Evolutionary conservation across 2,329 filamentous ascomycete genomes (phyloP).

Genomic region (Microcyclospora pomicola): DNA sequence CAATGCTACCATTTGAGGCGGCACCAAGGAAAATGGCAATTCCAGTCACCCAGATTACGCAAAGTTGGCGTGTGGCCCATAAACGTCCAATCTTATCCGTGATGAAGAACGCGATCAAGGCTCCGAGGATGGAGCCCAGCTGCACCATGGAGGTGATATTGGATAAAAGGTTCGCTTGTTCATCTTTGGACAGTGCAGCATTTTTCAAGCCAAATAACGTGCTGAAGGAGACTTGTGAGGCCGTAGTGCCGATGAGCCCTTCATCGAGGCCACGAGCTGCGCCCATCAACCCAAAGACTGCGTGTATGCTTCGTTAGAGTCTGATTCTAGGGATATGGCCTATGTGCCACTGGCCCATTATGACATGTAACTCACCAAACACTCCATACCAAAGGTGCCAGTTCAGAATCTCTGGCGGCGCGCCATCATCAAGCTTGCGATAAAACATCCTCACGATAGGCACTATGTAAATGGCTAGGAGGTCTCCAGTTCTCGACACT

Average conservation of each 20-base stretch:
- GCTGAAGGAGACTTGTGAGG: slow-evolving; percentile 53
- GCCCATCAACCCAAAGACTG: slow-evolving; percentile 44
- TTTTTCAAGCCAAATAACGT: slow-evolving; percentile 42
- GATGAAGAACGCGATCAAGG: slow-evolving; percentile 40
- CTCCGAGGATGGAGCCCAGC: slow-evolving; percentile 59
- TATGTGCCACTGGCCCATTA: neutral
- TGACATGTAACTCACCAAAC: slow-evolving; percentile 23
- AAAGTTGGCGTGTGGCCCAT: slow-evolving; percentile 18
- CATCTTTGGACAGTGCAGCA: slow-evolving; percentile 37
- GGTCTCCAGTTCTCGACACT: neutral
- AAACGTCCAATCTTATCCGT: slow-evolving; percentile 20
- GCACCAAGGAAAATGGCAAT: slow-evolving; percentile 33
- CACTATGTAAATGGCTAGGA: neutral
- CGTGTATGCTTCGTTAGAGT: neutral
- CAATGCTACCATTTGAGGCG: slow-evolving; percentile 19
- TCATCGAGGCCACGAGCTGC: slow-evolving; percentile 69
- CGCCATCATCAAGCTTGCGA: slow-evolving; percentile 37
- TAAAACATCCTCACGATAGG: slow-evolving; percentile 14
- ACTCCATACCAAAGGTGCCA: slow-evolving; percentile 69
- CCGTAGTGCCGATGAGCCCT: slow-evolving; percentile 47
- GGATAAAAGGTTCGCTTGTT: slow-evolving; percentile 45
- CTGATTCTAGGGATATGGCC: neutral
- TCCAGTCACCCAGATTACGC: slow-evolving; percentile 15
- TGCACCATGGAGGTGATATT: slow-evolving; percentile 76
- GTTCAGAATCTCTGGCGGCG: slow-evolving; percentile 59